phyloP scores from a whole-genome alignment of 192 early-diverging fungal genomes.

The Chytriomyces hyalinus region DNA sequence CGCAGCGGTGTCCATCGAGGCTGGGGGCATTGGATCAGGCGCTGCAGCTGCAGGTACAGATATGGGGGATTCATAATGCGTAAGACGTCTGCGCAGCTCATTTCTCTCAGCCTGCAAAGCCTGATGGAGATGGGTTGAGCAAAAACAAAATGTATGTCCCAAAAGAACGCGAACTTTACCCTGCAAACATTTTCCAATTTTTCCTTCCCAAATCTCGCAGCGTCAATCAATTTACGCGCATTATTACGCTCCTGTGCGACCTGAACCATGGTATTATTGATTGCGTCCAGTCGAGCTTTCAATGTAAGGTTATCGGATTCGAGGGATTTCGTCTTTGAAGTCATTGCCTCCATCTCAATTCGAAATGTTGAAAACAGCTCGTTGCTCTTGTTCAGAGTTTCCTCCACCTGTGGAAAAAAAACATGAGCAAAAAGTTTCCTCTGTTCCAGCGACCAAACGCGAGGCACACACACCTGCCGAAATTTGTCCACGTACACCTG shows the following conservation, averaged over 20 bases:
- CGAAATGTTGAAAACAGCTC: slow-evolving; percentile 68
- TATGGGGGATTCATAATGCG: slow-evolving; percentile 3
- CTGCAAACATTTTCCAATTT: slow-evolving; percentile 64
- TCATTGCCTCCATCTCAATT: slow-evolving; percentile 72
- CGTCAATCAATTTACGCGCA: slow-evolving; percentile 54
- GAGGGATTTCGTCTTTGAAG: slow-evolving; percentile 61
- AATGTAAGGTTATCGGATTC: slow-evolving; percentile 63
- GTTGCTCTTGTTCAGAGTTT: slow-evolving; percentile 69
- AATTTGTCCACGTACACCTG: slow-evolving; percentile 70
- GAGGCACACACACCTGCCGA: slow-evolving; percentile 46
- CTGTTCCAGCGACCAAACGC: not conserved
- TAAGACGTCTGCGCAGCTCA: slow-evolving; percentile 24
- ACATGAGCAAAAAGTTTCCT: not conserved
- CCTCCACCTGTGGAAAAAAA: slow-evolving; percentile 54
- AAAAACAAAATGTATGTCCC: not conserved
- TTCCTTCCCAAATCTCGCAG: slow-evolving; percentile 48
- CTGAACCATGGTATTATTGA: slow-evolving; percentile 65
- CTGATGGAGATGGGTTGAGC: not conserved
- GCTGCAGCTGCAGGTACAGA: not conserved
- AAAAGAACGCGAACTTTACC: not conserved
- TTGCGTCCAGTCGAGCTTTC: slow-evolving; percentile 61
- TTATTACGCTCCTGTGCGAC: slow-evolving; percentile 66
- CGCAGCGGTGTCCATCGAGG: not conserved
- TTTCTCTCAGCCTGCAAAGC: slow-evolving; percentile 60
- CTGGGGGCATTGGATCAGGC: not conserved